Percentiles rank a stretch among this genome's conserved stretches.
phyloP scores from a whole-genome alignment of 2,329 filamentous ascomycete species.

The Westerdykella aurantiaca region DNA sequence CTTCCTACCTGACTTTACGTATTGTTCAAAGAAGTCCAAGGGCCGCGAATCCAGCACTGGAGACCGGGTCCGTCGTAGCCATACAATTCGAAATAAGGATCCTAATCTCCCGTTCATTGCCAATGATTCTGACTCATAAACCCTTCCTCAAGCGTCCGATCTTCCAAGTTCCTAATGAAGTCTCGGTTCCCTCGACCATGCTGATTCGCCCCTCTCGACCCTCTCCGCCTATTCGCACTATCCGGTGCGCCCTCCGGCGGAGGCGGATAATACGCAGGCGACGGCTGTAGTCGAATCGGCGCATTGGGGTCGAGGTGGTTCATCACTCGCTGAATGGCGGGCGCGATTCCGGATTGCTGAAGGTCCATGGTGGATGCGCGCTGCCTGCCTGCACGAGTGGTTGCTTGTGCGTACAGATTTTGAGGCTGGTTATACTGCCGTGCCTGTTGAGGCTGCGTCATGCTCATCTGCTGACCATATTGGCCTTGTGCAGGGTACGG shows the following conservation, averaged over 20 bases:
- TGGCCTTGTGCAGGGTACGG: conserved; percentile 70
- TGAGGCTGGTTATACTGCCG: conserved; percentile 56
- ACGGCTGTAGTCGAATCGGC: conserved; percentile 89
- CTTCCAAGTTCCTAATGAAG: conserved; percentile 91
- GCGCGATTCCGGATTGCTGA: conserved; percentile 77
- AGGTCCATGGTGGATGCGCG: conserved; percentile 95
- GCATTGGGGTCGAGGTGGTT: conserved; percentile 93
- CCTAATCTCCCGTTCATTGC: conserved; percentile 43
- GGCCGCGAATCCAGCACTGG: too few relatives aligned
- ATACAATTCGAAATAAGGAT: not conserved
- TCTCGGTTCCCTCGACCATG: conserved; percentile 62
- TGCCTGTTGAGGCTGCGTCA: conserved; percentile 34
- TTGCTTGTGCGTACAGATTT: conserved; percentile 67
- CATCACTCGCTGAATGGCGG: conserved; percentile 87
- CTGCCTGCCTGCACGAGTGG: conserved; percentile 72
- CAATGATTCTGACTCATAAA: conserved; percentile 71
- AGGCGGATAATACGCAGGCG: conserved; percentile 94
- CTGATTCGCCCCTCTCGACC: conserved; percentile 62
- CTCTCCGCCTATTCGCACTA: conserved; percentile 61
- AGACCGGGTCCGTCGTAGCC: too few relatives aligned
- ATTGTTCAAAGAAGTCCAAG: too few relatives aligned
- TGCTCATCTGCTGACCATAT: conserved; percentile 53
- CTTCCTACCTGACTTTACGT: too few relatives aligned
- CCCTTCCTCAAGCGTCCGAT: conserved; percentile 87
- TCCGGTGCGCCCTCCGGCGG: conserved; percentile 75